Base-by-base conservation (phyloP, 805 yeast species). In the Candida hispaniensis region DNA sequence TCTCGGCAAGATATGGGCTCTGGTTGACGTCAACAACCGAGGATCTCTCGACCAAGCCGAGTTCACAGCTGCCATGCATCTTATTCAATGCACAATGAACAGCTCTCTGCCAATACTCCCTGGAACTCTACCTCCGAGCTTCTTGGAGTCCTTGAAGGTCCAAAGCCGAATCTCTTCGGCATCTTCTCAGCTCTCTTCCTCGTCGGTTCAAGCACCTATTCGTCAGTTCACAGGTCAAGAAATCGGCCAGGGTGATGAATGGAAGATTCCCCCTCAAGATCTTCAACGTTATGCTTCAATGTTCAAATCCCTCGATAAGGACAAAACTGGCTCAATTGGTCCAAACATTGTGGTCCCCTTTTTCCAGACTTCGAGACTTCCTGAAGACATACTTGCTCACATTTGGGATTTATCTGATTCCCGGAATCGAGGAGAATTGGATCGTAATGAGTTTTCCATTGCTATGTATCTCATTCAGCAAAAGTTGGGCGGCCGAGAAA, bases 351-450 rank as follows among this genome's bases (percentile, higher is more conserved):
- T 91, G 27, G 98, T 94, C 5, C 76, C 79, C 6, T 83, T 86
- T 53, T 71, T 91, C 47, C 75, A 82, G 66, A 79, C 91, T 7
- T 88, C 97, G 3, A 79, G 81, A 43, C 69, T 91, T 41, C 69
- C 75, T 34, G 94, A 86, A 49, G 86, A 81, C 34, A 75, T 73
- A 13, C 67, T 91, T 43, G 98, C 97, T 2, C 60, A 73, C 16
- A 75, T 88, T 26, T 91, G 99, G 99, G 98, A 91, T 58, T 65
- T 91, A 46, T 73, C 97, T 7, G 96, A 91, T 54, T 68, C 83
- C 43, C 79, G 81, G 46, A 83, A 83, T 55, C 73, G 80, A 26
- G 96, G 95, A 15, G 68, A 68, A 25, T 83, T 91, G 51, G 67
- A 81, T 30, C 73, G 69, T 48, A 65, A 72, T 44, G 98, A 91